Evolutionary conservation across 768 basidiomycete species (phyloP).

Genomic region (Phlegmacium glaucopus): DNA sequence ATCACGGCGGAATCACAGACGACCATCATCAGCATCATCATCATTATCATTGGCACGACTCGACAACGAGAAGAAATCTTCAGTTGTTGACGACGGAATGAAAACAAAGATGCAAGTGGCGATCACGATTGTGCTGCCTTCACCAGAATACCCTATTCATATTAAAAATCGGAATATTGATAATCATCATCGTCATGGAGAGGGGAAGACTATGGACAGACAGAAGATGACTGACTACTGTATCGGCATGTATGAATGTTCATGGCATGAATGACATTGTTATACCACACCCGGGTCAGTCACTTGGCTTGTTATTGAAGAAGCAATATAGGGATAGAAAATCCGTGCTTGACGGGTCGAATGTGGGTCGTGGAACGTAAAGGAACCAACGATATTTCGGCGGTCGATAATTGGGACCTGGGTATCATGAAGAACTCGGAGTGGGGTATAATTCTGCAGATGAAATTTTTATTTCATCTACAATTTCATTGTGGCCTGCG

Average conservation of each 20-base stretch:
- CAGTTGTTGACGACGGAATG: constrained; percentile 6
- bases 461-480: not conserved
- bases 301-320: too few relatives aligned
- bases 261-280: constrained; percentile 21
- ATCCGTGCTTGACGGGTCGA: too few relatives aligned
- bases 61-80: constrained; percentile 4
- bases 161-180: constrained; percentile 6
- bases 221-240: constrained; percentile 22
- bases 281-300: not conserved
- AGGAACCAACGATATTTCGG: too few relatives aligned
- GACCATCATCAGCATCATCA: too few relatives aligned
- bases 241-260: constrained; percentile 33
- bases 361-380: too few relatives aligned
- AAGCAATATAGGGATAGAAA: too few relatives aligned
- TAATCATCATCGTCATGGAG: constrained; percentile 7
- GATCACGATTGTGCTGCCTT: constrained; percentile 41
- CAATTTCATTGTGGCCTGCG: constrained; percentile 21
- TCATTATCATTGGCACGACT: not conserved
- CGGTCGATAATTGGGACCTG: too few relatives aligned
- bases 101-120: constrained; percentile 30
- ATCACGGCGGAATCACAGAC: too few relatives aligned
- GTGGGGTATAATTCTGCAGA: not conserved
- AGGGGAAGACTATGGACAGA: constrained; percentile 3
- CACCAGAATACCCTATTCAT: constrained; percentile 15
- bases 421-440: too few relatives aligned